Percentiles rank a stretch among this genome's conserved stretches.
Evolutionary conservation across 331 rosid species (phyloP).

Genomic region (Quercus tomentella): DNA sequence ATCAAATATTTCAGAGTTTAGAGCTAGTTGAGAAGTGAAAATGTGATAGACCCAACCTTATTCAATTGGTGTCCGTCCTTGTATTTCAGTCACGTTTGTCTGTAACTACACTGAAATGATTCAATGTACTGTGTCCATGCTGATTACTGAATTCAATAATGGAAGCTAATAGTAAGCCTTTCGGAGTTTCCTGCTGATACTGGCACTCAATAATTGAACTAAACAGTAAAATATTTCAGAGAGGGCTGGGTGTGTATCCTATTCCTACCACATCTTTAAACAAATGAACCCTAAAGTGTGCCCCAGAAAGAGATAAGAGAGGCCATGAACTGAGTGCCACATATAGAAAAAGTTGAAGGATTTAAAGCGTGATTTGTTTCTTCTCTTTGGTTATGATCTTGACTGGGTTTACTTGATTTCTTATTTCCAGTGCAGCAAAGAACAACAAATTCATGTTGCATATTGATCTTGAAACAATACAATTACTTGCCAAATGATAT

Average conservation of each 20-base stretch:
- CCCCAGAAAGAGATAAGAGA: conserved; percentile 10
- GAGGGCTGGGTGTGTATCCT: conserved; percentile 10
- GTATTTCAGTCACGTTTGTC: conserved; percentile 15
- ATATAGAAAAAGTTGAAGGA: background rate
- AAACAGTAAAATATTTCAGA: conserved; percentile 18
- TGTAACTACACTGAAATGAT: background rate
- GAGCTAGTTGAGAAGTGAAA: background rate
- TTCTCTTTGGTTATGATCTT: background rate
- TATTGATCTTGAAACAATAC: background rate
- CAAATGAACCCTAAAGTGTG: conserved; percentile 14
- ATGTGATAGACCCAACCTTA: conserved; percentile 5
- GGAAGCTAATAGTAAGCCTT: conserved; percentile 14
- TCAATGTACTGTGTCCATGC: background rate
- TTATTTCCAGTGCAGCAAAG: conserved; percentile 14
- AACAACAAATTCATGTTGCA: conserved; percentile 28
- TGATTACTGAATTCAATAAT: conserved; percentile 29
- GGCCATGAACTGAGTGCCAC: background rate
- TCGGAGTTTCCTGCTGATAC: background rate
- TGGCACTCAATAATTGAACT: conserved; percentile 32
- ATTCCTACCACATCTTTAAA: conserved; percentile 10
- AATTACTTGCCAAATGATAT: too few relatives aligned
- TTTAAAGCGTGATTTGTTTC: background rate
- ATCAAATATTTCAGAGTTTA: background rate
- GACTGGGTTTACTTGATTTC: conserved; percentile 9
- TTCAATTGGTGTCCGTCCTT: conserved; percentile 7